Conservation (phyloP, 768 basidiomycete genomes). For the Suillus sp. region DNA sequence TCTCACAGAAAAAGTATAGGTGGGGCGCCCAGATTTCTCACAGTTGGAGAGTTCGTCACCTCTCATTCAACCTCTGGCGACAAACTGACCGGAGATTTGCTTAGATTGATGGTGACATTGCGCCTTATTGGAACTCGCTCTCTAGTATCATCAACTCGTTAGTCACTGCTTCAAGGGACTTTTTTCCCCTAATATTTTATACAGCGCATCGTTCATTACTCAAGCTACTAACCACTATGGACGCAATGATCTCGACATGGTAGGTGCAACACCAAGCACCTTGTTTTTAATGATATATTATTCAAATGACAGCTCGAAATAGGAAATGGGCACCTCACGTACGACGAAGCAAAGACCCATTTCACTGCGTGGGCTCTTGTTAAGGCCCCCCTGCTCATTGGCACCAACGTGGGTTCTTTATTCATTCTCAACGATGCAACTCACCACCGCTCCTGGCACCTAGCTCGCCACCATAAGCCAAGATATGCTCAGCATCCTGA, state of each 20-base stretch:
- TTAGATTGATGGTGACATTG: constrained; percentile 27
- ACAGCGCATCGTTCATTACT: constrained; percentile 64
- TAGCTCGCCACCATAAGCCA: constrained; percentile 54
- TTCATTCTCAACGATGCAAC: constrained; percentile 16
- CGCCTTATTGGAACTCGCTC: constrained; percentile 51
- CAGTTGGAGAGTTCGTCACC: constrained; percentile 45
- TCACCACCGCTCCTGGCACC: not conserved
- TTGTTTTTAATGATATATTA: not conserved
- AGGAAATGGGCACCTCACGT: constrained; percentile 62
- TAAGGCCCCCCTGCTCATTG: constrained; percentile 67
- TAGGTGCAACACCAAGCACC: constrained; percentile 27
- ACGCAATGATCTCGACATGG: constrained; percentile 68
- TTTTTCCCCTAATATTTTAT: constrained; percentile 1
- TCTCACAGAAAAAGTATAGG: constrained; percentile 27
- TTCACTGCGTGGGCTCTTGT: constrained; percentile 73
- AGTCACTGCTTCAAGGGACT: constrained; percentile 11
- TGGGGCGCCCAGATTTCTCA: constrained; percentile 36
- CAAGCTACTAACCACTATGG: constrained; percentile 66
- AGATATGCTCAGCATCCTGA: constrained; percentile 55
- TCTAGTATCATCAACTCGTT: constrained; percentile 57
- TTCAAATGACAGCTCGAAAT: constrained; percentile 50
- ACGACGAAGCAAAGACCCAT: constrained; percentile 66
- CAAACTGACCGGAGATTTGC: not conserved
- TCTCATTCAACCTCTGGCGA: not conserved
- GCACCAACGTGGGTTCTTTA: constrained; percentile 48